Percentiles rank a stretch among this genome's conserved stretches.
These are phyloP conservation scores for Trypanosoma brucei DNA, from an alignment of 208 protist species.

Conservation along the genomic window DNA sequence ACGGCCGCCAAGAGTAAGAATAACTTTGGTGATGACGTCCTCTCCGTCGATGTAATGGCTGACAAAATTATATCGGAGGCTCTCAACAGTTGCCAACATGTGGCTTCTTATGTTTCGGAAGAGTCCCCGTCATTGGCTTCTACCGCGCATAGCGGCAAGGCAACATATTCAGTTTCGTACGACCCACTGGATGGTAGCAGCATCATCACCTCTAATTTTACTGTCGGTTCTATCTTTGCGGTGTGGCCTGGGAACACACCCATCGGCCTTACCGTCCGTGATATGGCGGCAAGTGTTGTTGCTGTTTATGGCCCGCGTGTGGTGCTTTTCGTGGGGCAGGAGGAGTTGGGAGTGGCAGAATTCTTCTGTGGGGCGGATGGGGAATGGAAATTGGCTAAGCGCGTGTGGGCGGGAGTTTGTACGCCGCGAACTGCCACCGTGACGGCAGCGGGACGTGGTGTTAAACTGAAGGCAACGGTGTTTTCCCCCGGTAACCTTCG, in stretches of 20 bases:
- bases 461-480: conserved; percentile 21
- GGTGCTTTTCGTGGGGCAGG: conserved; percentile 19
- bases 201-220: conserved; percentile 85
- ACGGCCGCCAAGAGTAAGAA: conserved; percentile 2
- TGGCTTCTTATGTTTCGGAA: conserved; percentile 21
- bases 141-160: neutral
- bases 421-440: neutral
- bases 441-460: neutral
- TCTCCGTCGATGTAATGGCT: conserved; percentile 26
- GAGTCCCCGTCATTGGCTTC: conserved; percentile 18
- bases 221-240: conserved; percentile 70
- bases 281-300: conserved; percentile 23
- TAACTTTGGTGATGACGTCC: conserved; percentile 28
- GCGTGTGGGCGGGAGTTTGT: neutral
- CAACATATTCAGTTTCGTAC: conserved; percentile 30
- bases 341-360: conserved; percentile 5
- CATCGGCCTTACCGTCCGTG: conserved; percentile 14
- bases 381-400: neutral
- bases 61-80: conserved; percentile 12
- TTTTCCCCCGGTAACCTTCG: conserved; percentile 36
- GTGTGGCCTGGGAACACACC: conserved; percentile 23
- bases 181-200: conserved; percentile 83
- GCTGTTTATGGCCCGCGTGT: conserved; percentile 27
- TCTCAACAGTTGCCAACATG: conserved; percentile 7
- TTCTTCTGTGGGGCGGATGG: conserved; percentile 9